Evolutionary conservation across 1,139 yeast species (phyloP).

Genomic region (Arxiozyma slooffiae): DNA sequence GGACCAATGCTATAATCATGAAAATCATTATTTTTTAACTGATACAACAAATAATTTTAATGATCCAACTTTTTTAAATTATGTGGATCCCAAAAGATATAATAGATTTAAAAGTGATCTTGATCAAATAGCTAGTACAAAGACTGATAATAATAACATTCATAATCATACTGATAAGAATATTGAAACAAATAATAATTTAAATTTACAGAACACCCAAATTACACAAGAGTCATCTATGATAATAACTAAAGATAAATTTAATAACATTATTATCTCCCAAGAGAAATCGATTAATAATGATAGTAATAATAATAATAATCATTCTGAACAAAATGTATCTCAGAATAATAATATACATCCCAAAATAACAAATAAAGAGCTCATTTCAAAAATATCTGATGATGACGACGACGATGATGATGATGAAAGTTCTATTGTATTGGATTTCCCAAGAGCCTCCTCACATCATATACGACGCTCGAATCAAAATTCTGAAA

Average conservation of each 20-base stretch:
- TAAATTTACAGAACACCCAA: no score
- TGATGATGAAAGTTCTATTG: constrained; percentile 17
- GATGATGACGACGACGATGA: no score
- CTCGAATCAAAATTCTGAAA: background rate
- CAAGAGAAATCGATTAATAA: background rate
- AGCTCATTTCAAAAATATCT: background rate
- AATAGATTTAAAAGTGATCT: background rate
- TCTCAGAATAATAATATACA: background rate
- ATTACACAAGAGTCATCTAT: background rate
- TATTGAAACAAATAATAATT: background rate
- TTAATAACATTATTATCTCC: background rate
- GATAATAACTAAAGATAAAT: background rate
- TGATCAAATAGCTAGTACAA: background rate
- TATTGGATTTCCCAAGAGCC: constrained; percentile 15
- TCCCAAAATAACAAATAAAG: background rate
- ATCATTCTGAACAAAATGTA: background rate
- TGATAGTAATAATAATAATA: background rate
- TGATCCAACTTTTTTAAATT: constrained; percentile 21
- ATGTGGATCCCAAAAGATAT: constrained; percentile 10
- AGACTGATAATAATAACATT: background rate
- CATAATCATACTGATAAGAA: background rate
- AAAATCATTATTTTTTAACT: constrained; percentile 27
- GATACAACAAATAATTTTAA: constrained; percentile 25
- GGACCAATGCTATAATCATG: constrained; percentile 22
- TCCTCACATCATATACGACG: constrained; percentile 2